Conservation (phyloP, 768 basidiomycete species). For the Termitomyces bulborhizus region DNA sequence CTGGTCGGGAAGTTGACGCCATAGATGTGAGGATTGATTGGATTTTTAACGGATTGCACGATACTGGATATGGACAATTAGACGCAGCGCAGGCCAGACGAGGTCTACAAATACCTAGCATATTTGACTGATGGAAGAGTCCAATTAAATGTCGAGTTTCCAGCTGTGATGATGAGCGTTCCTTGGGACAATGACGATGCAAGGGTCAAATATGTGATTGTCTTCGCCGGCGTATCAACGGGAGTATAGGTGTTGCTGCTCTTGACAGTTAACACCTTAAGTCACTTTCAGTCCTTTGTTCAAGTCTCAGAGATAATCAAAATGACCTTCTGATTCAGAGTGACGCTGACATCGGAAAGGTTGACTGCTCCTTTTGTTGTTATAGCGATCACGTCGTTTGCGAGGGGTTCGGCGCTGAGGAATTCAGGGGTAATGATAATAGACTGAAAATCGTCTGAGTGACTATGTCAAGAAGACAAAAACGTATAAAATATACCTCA, state of each 20-base stretch:
- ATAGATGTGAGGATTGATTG: slow-evolving; percentile 45
- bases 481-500: slow-evolving; percentile 19
- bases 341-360: slow-evolving; percentile 29
- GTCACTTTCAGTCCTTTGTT: neutral
- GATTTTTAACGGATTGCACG: slow-evolving; percentile 25
- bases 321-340: slow-evolving; percentile 32
- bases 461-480: neutral
- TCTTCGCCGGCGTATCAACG: slow-evolving; percentile 37
- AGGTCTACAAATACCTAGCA: slow-evolving; percentile 25
- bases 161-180: slow-evolving; percentile 34
- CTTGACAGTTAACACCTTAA: slow-evolving; percentile 27
- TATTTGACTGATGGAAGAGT: slow-evolving; percentile 38
- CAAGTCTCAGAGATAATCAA: neutral
- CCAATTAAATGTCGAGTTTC: slow-evolving; percentile 31
- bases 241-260: slow-evolving; percentile 33
- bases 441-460: slow-evolving; percentile 16
- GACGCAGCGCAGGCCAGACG: neutral
- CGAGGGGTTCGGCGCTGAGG: slow-evolving; percentile 46
- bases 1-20: slow-evolving; percentile 50
- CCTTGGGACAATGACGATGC: slow-evolving; percentile 33
- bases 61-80: slow-evolving; percentile 19
- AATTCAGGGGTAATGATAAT: slow-evolving; percentile 42
- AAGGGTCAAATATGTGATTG: slow-evolving; percentile 44
- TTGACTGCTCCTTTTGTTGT: slow-evolving; percentile 43
- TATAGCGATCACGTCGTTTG: slow-evolving; percentile 40